Evolutionary conservation across 306 rosid genomes (phyloP).

Genomic region (Neltuma alba): DNA sequence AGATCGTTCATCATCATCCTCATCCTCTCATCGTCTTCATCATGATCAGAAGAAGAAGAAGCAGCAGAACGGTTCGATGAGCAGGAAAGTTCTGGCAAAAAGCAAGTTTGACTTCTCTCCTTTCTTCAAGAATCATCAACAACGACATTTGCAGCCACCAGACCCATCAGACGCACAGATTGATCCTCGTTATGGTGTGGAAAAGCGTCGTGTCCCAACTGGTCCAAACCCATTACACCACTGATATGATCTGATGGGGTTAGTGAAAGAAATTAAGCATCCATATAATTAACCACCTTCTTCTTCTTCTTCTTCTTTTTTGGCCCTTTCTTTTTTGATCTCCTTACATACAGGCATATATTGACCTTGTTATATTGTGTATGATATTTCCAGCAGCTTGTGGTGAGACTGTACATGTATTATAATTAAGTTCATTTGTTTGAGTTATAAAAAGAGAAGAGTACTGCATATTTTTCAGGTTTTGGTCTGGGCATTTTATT

Average conservation of each 20-base stretch:
- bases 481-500: constrained; percentile 29
- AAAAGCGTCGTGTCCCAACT: constrained; percentile 89
- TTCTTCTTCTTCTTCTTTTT: not conserved
- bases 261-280: not conserved
- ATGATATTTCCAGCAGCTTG: constrained; percentile 7
- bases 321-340: constrained; percentile 24
- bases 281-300: not conserved
- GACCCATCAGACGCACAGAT: constrained; percentile 48
- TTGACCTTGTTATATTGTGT: constrained; percentile 40
- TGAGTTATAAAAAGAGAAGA: constrained; percentile 8
- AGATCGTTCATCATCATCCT: constrained; percentile 15
- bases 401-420: not conserved
- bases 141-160: constrained; percentile 17
- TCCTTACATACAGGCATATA: constrained; percentile 1
- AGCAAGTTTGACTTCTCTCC: constrained; percentile 79
- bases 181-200: constrained; percentile 90
- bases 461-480: constrained; percentile 13
- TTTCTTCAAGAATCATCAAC: constrained; percentile 51
- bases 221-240: constrained; percentile 99
- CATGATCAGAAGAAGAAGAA: not conserved
- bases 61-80: constrained; percentile 33
- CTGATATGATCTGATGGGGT: constrained; percentile 37
- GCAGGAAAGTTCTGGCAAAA: constrained; percentile 70
- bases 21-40: not conserved
- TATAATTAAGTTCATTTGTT: constrained; percentile 37